A percentile compares a stretch with the other conserved stretches of the same genome.
Evolutionary conservation across 345 rosid species (phyloP).

Genomic region (Arabis alpina): DNA sequence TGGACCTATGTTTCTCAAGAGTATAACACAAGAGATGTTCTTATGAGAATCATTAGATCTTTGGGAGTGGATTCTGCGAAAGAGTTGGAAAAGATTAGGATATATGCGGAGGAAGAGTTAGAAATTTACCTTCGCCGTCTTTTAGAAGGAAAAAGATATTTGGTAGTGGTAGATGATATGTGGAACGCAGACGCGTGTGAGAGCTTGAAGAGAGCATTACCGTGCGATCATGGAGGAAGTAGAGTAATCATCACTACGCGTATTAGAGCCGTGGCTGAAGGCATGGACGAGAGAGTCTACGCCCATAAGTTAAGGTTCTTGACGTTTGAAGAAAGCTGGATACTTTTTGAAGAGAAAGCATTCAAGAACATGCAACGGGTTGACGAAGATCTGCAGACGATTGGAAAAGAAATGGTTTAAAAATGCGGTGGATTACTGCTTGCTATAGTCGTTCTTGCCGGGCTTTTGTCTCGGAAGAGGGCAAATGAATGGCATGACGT

Average conservation of each 20-base stretch:
- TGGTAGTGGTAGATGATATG: slow-evolving; percentile 31
- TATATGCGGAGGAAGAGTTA: background rate
- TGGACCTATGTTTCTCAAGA: slow-evolving; percentile 42
- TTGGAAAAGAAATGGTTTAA: slow-evolving; percentile 5
- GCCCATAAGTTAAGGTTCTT: slow-evolving; percentile 29
- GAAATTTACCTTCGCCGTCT: slow-evolving; percentile 1
- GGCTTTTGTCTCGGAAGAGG: slow-evolving; percentile 7
- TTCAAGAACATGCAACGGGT: background rate
- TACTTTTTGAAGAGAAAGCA: slow-evolving; percentile 22
- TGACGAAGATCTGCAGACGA: background rate
- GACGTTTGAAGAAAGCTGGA: slow-evolving; percentile 34
- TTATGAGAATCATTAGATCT: slow-evolving; percentile 32
- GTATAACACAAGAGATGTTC: slow-evolving; percentile 27
- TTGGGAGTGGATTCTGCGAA: background rate
- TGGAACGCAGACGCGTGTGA: slow-evolving; percentile 24
- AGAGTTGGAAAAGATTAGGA: slow-evolving; percentile 11
- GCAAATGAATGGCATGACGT: slow-evolving; percentile 12
- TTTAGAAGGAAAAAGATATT: background rate
- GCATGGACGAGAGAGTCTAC: slow-evolving; percentile 9
- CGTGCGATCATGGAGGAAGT: background rate
- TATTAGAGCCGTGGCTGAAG: slow-evolving; percentile 22
- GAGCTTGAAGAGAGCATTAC: slow-evolving; percentile 32
- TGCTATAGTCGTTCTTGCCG: slow-evolving; percentile 22
- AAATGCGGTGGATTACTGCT: slow-evolving; percentile 29
- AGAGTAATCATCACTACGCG: slow-evolving; percentile 35